Percentiles rank a stretch among this genome's conserved stretches.
Evolutionary conservation across 78 protist species (phyloP).

Genomic region (Pigoraptor vietnamica): DNA sequence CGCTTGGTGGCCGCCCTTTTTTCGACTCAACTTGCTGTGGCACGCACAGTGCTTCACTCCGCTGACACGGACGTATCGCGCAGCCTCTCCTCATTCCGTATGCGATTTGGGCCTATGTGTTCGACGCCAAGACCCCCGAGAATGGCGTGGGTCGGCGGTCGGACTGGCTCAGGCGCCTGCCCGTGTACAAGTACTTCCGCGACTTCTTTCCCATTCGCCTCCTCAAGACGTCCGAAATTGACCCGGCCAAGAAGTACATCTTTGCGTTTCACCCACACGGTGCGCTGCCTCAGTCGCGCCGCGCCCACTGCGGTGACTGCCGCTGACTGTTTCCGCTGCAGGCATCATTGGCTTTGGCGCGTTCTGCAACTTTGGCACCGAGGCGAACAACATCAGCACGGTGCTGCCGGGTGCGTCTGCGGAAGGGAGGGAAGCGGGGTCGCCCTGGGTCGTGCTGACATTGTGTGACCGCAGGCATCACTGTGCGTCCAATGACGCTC

Average conservation of each 20-base stretch:
- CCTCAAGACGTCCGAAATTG: not conserved
- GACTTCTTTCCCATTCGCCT: slow-evolving; percentile 23
- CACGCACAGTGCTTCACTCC: too few relatives aligned
- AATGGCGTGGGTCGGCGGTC: slow-evolving; percentile 9
- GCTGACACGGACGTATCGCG: too few relatives aligned
- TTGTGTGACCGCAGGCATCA: not conserved
- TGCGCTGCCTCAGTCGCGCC: not conserved
- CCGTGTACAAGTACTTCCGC: not conserved
- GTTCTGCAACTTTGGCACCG: slow-evolving; percentile 29
- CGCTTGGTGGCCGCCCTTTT: too few relatives aligned
- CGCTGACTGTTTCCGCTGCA: not conserved
- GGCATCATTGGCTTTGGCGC: slow-evolving; percentile 53
- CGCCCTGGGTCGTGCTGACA: too few relatives aligned
- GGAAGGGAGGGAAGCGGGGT: too few relatives aligned
- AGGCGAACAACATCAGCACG: not conserved
- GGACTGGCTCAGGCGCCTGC: not conserved
- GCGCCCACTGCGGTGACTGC: not conserved
- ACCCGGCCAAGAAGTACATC: slow-evolving; percentile 4
- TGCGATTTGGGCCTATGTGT: not conserved
- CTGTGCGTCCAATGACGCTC: not conserved
- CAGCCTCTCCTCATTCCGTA: not conserved
- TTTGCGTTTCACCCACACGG: slow-evolving; percentile 54
- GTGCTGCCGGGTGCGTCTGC: slow-evolving; percentile 16
- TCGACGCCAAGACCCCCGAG: slow-evolving; percentile 6
- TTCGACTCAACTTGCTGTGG: too few relatives aligned